phyloP scores from a whole-genome alignment of 148 eudicot species.

The Vaccinium myrtillus region DNA sequence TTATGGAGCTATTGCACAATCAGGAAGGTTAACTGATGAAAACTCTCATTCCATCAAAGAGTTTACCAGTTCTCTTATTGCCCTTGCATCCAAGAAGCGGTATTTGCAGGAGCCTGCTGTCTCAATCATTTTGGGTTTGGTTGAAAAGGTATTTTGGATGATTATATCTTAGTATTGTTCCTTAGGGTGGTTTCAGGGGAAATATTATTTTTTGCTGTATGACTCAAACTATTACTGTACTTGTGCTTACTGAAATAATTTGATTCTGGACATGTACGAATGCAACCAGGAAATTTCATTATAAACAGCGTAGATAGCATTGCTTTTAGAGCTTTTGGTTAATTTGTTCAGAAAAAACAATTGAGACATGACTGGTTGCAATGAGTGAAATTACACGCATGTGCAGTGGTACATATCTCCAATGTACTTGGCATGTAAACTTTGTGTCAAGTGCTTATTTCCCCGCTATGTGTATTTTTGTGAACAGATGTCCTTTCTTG shows the following conservation, averaged over 20 bases:
- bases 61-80: conserved; percentile 48
- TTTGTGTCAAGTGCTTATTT: neutral
- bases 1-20: conserved; percentile 79
- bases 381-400: neutral
- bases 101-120: conserved; percentile 92
- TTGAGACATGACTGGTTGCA: neutral
- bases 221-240: neutral
- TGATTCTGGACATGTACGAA: neutral
- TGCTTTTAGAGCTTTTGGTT: neutral
- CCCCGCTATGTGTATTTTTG: neutral
- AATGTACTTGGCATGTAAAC: neutral
- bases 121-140: conserved; percentile 54
- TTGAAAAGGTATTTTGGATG: conserved; percentile 57
- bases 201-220: neutral
- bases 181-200: neutral
- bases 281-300: neutral
- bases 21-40: conserved; percentile 65
- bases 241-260: neutral
- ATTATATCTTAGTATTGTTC: neutral
- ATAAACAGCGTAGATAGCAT: neutral
- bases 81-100: conserved; percentile 72
- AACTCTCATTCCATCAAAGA: conserved; percentile 59
- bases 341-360: neutral
- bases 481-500: neutral
- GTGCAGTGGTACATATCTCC: neutral